Conservation (phyloP, 805 yeast species). For the Candida alai region DNA sequence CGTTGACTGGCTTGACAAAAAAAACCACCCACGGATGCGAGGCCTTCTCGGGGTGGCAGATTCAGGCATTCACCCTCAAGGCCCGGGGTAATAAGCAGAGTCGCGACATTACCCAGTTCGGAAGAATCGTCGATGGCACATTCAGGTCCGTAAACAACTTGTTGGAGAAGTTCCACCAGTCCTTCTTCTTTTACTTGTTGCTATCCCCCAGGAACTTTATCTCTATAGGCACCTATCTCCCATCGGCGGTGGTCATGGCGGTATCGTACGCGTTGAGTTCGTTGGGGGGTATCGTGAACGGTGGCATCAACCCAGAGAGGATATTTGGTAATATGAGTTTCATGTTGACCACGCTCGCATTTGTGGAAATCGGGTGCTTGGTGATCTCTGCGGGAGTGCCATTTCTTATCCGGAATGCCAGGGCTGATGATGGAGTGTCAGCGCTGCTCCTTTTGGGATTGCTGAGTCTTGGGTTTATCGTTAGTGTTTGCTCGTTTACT, state of each 20-base stretch:
- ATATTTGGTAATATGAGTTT: slow-evolving; percentile 20
- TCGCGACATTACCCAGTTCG: slow-evolving; percentile 84
- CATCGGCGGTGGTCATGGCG: slow-evolving; percentile 74
- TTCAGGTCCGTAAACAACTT: slow-evolving; percentile 88
- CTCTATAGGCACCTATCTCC: slow-evolving; percentile 90
- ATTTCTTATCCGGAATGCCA: slow-evolving; percentile 6
- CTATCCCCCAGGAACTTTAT: slow-evolving; percentile 78
- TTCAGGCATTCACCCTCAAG: slow-evolving; percentile 79
- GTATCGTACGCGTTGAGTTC: slow-evolving; percentile 68
- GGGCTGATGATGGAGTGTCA: slow-evolving; percentile 12
- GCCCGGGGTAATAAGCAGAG: slow-evolving; percentile 51
- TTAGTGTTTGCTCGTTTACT: slow-evolving; percentile 11
- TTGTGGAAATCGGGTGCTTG: slow-evolving; percentile 22
- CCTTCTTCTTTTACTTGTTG: slow-evolving; percentile 87
- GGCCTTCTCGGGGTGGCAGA: slow-evolving; percentile 93
- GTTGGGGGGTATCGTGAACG: slow-evolving; percentile 49
- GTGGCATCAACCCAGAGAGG: slow-evolving; percentile 25
- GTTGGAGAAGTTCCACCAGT: slow-evolving; percentile 94
- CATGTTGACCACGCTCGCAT: slow-evolving; percentile 25
- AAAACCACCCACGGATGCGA: slow-evolving; percentile 70
- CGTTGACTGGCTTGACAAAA: slow-evolving; percentile 61
- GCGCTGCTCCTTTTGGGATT: slow-evolving; percentile 13
- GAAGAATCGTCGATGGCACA: slow-evolving; percentile 82
- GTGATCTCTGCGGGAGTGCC: slow-evolving; percentile 26
- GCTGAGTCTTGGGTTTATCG: slow-evolving; percentile 6